Base-by-base conservation (phyloP, 345 rosid genomes). In the Citrus trifoliata region DNA sequence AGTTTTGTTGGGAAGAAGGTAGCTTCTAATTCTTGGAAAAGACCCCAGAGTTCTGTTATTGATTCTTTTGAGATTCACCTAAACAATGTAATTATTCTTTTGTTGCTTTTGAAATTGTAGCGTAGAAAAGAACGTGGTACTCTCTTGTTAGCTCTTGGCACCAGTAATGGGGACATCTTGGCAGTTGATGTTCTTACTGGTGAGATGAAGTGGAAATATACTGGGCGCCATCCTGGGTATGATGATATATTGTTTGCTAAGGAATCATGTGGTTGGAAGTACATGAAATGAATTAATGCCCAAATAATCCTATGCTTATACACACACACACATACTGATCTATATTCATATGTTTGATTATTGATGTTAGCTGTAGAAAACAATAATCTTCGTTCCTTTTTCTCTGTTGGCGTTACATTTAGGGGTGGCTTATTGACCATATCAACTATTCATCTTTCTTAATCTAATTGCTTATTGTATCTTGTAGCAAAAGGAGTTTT, bases 131-230 rank as follows among this genome's bases (percentile, higher is more conserved):
- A 19, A 32, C 40, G 12, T 24, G 66, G 63, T n/a, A 75, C 76
- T 55, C 77, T 81, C 82, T 73, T 86, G 69, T 53, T 88, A 60
- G 91, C 85, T 71, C 42, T 88, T 67, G 91, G 89, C 78, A 83
- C 89, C 63, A 76, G 67, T 71, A 84, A 81, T 28, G 89, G 88
- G 33, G 84, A 86, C 60, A 65, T 86, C 61, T 74, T 80, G n/a
- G 81, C 74, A 38, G n/a, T 84, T 81, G 84, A 88, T 83, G 83
- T 70, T 71, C 78, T 81, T 5, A 66, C 82, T 28, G 77, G 86
- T 70, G 80, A 83, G 46, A 79, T 13, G 40, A 86, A 86, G 79
- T 88, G 89, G 91, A 71, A 78, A 65, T 83, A 82, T 53, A 79
- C 38, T 14, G 77, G 71, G 55, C 27, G 27, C 77, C 76, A 75